phyloP scores from a whole-genome alignment of 345 rosid genomes.

The Turritis glabra region DNA sequence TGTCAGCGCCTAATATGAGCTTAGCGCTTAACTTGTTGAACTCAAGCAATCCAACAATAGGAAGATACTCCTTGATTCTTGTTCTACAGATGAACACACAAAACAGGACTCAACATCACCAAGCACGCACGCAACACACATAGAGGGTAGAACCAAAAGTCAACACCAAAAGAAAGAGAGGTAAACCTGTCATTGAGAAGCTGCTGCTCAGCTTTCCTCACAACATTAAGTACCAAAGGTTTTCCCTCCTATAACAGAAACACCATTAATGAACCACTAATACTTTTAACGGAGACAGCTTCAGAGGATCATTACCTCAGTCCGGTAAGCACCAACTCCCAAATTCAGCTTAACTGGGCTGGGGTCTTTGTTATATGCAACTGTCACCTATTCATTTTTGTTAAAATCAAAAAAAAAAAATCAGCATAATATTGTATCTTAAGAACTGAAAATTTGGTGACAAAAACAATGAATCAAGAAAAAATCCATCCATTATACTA shows the following conservation, averaged over 20 bases:
- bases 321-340: constrained; percentile 96
- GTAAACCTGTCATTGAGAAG: constrained; percentile 63
- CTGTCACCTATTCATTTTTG: constrained; percentile 63
- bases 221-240: constrained; percentile 74
- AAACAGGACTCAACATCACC: constrained; percentile 16
- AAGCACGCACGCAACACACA: background rate
- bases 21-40: constrained; percentile 87
- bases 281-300: background rate
- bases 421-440: background rate
- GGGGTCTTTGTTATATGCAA: constrained; percentile 88
- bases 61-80: constrained; percentile 80
- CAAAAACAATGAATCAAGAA: background rate
- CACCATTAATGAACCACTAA: constrained; percentile 5
- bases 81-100: constrained; percentile 45
- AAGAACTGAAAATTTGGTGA: background rate
- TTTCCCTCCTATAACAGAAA: constrained; percentile 61
- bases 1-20: constrained; percentile 76
- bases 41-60: constrained; percentile 78
- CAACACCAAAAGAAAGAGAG: background rate
- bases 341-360: constrained; percentile 90
- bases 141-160: background rate
- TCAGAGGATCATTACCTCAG: constrained; percentile 54
- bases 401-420: background rate
- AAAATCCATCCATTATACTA: background rate
- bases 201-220: constrained; percentile 77